Evolutionary conservation across 2,329 filamentous ascomycete species (phyloP).

Genomic region (Aspergillus sp.): DNA sequence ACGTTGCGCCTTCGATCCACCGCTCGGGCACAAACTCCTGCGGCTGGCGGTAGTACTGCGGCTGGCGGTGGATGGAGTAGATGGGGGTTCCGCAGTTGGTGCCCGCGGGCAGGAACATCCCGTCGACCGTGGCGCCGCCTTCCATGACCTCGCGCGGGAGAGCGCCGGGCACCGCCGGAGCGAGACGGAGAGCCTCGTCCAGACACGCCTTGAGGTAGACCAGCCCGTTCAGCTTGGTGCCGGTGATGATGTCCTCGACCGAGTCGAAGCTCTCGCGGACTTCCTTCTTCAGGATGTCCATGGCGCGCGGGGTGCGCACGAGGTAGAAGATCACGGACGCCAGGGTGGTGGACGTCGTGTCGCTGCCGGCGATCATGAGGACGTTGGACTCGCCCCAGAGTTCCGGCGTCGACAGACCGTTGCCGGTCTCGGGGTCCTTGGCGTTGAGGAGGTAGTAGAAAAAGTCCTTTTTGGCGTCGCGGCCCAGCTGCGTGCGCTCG

Average conservation of each 20-base stretch:
- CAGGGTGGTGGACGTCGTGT: constrained; percentile 59
- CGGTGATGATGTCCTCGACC: constrained; percentile 30
- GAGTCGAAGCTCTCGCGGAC: constrained; percentile 26
- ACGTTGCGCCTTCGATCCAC: constrained; percentile 48
- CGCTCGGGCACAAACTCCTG: constrained; percentile 55
- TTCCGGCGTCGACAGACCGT: constrained; percentile 55
- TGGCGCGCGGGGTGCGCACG: constrained; percentile 21
- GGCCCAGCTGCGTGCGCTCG: constrained; percentile 46
- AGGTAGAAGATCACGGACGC: constrained; percentile 35
- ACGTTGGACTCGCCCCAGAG: constrained; percentile 64
- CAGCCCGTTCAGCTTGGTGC: constrained; percentile 25
- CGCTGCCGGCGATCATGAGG: constrained; percentile 62
- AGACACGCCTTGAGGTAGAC: constrained; percentile 34
- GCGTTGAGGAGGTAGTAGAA: constrained; percentile 67
- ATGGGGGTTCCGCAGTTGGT: constrained; percentile 56
- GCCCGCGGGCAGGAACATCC: constrained; percentile 38
- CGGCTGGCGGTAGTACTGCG: constrained; percentile 51
- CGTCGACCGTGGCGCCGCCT: constrained; percentile 29
- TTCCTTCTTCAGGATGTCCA: constrained; percentile 26
- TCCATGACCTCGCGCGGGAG: constrained; percentile 31
- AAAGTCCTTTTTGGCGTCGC: constrained; percentile 61
- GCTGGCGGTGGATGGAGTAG: constrained; percentile 61
- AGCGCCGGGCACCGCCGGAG: constrained; percentile 30
- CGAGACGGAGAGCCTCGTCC: constrained; percentile 34
- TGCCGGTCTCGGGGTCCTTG: constrained; percentile 60